Evolutionary conservation across 164 flowering plant species (phyloP), one percentile per base, ranked within the genome.

Genomic region (Tetracentron sinense): DNA sequence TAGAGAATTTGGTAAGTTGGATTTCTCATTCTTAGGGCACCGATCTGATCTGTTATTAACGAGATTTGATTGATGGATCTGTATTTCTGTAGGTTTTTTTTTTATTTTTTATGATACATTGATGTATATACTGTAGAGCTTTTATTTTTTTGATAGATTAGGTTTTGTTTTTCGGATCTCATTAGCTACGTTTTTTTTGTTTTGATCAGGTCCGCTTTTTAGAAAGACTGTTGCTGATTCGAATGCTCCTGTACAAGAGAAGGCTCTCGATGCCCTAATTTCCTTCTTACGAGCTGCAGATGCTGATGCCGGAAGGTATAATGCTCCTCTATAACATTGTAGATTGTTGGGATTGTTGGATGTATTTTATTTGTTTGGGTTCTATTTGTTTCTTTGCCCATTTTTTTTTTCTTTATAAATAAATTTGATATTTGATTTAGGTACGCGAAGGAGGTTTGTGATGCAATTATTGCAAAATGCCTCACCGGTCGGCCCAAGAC

Each of bases 181-280:
- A 15, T 42, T 53, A 23, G 21, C 21, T 42, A 50, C 15, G 19
- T 50, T 69, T 57, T 31, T 52, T 68, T 66, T 52, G 44, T 67
- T 63, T 5, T 27, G 38, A 29, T 26, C 44, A 89, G 96, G 85
- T 59, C 92, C 77, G 16, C 58, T 85, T 21, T 92, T 95, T 65
- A 84, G 67, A 68, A 95, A 95, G 83, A 81, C 88, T 17, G 88
- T 95, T 22, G 88, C 94, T 49, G 99, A 95, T 83, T 84, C 97
- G 1, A 95, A 95, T 81, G 96, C 97, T 53, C 97, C 97, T 5
- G 97, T 92, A 8, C 99, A 95, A 58, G 99, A 95, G 81, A 95
- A 92, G 75, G 99, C 97, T 19, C 82, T 95, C 3, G 97, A 95
- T 75, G 96, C 99, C 0, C 72, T 95, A 67, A 86, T 95, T 78